These are phyloP conservation scores for Aspergillus cejpii DNA, from an alignment of 2,329 filamentous ascomycete genomes.

Conservation along the genomic window DNA sequence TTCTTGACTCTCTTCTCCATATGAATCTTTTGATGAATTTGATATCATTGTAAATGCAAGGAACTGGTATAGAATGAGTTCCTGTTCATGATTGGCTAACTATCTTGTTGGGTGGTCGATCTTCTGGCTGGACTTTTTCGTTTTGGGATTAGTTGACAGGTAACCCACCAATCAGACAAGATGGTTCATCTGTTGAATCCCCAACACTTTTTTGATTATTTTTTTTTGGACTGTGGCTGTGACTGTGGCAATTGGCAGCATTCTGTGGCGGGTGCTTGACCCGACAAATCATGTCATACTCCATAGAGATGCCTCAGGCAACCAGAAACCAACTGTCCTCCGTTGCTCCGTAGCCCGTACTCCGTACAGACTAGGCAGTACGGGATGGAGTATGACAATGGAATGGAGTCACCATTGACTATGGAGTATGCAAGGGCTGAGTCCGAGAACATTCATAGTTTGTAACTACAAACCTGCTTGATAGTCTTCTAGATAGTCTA, in stretches of 20 bases:
- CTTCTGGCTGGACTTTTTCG: constrained; percentile 8
- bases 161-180: constrained; percentile 7
- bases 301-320: too few relatives aligned
- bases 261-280: not conserved
- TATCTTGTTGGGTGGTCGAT: constrained; percentile 17
- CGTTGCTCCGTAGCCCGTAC: too few relatives aligned
- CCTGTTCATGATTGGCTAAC: not conserved
- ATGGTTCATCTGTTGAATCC: constrained; percentile 25
- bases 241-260: not conserved
- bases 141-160: constrained; percentile 5
- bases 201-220: constrained; percentile 27
- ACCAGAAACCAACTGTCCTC: too few relatives aligned
- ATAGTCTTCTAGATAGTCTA: too few relatives aligned
- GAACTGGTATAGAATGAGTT: not conserved
- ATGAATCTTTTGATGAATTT: too few relatives aligned
- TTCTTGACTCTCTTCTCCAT: too few relatives aligned
- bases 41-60: too few relatives aligned
- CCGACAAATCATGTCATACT: not conserved
- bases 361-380: too few relatives aligned
- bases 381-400: too few relatives aligned
- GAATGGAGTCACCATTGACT: too few relatives aligned
- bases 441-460: too few relatives aligned
- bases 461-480: too few relatives aligned
- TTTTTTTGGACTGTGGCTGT: constrained; percentile 8
- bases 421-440: not conserved